phyloP scores from a whole-genome alignment of 164 flowering plant genomes.

The Vitis rotundifolia region DNA sequence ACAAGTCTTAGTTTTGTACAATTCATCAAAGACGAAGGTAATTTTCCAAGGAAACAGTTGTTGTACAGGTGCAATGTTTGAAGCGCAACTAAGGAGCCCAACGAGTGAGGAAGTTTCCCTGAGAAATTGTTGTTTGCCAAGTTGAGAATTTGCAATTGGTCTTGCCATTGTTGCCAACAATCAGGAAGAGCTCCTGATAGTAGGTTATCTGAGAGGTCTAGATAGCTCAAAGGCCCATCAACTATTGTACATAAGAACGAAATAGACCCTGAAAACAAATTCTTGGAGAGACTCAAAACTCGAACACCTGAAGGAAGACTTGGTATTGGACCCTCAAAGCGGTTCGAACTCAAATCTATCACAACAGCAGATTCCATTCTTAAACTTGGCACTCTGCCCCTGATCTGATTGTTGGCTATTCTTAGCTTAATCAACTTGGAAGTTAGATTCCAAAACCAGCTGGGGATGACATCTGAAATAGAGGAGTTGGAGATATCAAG shows the following conservation, averaged over 20 bases:
- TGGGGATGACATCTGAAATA: no score
- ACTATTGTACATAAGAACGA: no score
- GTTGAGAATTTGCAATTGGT: background rate
- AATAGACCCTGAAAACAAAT: no score
- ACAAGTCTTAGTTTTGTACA: background rate
- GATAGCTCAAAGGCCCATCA: background rate
- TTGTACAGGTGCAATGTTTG: background rate
- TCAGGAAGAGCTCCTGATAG: conserved; percentile 5
- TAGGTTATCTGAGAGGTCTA: conserved; percentile 5
- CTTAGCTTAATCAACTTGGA: no score
- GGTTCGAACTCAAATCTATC: background rate
- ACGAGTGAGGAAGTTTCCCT: background rate
- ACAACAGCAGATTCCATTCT: no score
- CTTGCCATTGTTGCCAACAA: background rate
- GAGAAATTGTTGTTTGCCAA: conserved; percentile 5
- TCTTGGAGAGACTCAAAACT: no score
- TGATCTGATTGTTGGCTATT: background rate
- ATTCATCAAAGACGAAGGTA: background rate
- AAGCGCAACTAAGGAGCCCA: background rate
- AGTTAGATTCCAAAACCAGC: no score
- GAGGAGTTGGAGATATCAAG: no score
- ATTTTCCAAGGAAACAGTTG: conserved; percentile 3
- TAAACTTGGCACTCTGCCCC: background rate
- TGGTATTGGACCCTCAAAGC: background rate
- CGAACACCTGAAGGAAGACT: no score